Percentiles rank a stretch among this genome's conserved stretches.
These are phyloP conservation scores for Harrya chromipes DNA, from an alignment of 768 basidiomycete species.

Conservation along the genomic window DNA sequence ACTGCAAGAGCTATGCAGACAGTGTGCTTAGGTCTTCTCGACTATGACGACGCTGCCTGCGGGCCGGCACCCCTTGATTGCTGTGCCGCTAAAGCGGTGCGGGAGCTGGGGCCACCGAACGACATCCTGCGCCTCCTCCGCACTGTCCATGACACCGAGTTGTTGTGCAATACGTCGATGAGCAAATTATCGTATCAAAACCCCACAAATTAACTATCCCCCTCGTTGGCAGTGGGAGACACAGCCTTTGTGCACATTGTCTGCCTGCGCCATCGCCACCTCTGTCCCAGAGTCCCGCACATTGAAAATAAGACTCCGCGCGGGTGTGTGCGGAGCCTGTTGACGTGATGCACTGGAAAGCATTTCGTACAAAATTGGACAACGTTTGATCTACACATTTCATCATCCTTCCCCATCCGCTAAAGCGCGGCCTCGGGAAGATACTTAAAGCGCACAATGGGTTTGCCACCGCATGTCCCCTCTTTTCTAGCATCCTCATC, in stretches of 20 bases:
- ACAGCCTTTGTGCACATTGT: constrained; percentile 19
- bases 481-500: constrained; percentile 1
- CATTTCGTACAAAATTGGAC: constrained; percentile 17
- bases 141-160: not conserved
- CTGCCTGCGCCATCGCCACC: constrained; percentile 9
- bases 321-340: not conserved
- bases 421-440: constrained; percentile 20
- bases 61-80: constrained; percentile 2
- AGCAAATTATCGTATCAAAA: not conserved
- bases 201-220: constrained; percentile 1
- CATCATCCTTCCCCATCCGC: constrained; percentile 16
- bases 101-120: constrained; percentile 13
- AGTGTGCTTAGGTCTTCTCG: not conserved
- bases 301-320: constrained; percentile 11
- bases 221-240: constrained; percentile 16
- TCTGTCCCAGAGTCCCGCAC: not conserved
- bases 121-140: constrained; percentile 17
- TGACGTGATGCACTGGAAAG: constrained; percentile 31
- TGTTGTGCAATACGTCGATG: not conserved
- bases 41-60: not conserved
- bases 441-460: constrained; percentile 16
- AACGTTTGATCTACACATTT: constrained; percentile 16
- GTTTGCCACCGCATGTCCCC: constrained; percentile 4
- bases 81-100: constrained; percentile 28
- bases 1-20: constrained; percentile 2